Base-by-base conservation (phyloP, 2,329 filamentous ascomycete genomes). In the Chalaropsis thielavioides region DNA sequence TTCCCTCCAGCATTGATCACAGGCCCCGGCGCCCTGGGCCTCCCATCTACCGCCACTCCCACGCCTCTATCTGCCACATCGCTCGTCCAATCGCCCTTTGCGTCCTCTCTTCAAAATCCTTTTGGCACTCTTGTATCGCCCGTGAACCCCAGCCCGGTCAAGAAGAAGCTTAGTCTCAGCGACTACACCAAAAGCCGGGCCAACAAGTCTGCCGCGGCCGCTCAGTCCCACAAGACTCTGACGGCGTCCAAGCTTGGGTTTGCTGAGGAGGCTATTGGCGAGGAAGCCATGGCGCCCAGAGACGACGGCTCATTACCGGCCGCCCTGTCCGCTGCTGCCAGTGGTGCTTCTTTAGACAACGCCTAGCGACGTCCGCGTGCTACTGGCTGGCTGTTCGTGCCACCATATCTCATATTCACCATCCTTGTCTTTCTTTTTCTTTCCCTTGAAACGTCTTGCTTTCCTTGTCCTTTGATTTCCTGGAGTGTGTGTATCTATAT, bases 151-250 rank as follows among this genome's bases (percentile, higher is more conserved):
- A 86, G 82, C 68, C 84, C 84, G 1, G 75, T 83, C 40, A 86
- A 85, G 74, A 87, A 87, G 77, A 87, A 86, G 72, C 74, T 87
- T 44, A 86, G 82, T 68, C 72, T 87, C 1, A 86, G 83, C 70
- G 84, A 87, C 70, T 87, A 87, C 70, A 81, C 78, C 8, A 84
- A 82, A 71, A 82, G 80, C 68, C 76, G 81, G 62, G 77, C 80
- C 74, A 81, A 80, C 70, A 85, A 83, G 70, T 63, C 63, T n/a
- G 78, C 78, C 2, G 78, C 78, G 2, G 78, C 44, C 71, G 72
- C 10, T 66, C 71, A 1, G 68, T 69, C 43, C 68, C 71, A 61
- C 60, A 66, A 66, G 49, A 15, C 51, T 31, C 51, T 64, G 2
- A 17, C 63, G 13, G 15, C 27, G 22, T 61, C 63, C 17, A 66